phyloP scores from a whole-genome alignment of 2,329 filamentous ascomycete species.

The Escovopsis sp. region DNA sequence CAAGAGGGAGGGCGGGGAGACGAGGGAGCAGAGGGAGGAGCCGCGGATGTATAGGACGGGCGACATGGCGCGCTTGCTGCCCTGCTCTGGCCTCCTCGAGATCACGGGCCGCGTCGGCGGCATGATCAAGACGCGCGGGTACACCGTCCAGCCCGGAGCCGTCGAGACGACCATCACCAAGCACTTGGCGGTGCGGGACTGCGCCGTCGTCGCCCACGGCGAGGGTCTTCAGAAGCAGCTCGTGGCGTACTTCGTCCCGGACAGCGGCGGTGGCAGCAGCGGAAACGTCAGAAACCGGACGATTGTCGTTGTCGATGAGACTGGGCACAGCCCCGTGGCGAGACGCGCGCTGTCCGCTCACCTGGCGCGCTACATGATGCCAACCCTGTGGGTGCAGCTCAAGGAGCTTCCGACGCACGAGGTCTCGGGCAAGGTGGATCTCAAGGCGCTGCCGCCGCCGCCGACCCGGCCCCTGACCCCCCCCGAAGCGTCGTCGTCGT shows the following conservation, averaged over 20 bases:
- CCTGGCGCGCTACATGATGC: slow-evolving; percentile 74
- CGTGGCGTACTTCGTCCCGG: slow-evolving; percentile 60
- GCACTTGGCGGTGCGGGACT: slow-evolving; percentile 54
- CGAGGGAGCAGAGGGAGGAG: slow-evolving; percentile 36
- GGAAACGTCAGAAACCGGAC: slow-evolving; percentile 43
- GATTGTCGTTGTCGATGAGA: slow-evolving; percentile 49
- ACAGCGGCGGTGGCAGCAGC: slow-evolving; percentile 29
- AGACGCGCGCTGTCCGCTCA: slow-evolving; percentile 48
- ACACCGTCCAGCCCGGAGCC: slow-evolving; percentile 62
- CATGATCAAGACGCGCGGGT: slow-evolving; percentile 71
- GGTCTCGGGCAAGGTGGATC: slow-evolving; percentile 65
- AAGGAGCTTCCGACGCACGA: slow-evolving; percentile 57
- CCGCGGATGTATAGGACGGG: slow-evolving; percentile 63
- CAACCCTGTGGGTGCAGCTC: slow-evolving; percentile 60
- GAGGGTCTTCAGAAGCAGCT: slow-evolving; percentile 62
- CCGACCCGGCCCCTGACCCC: slow-evolving; percentile 27
- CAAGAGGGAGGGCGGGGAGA: no score
- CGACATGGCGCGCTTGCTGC: slow-evolving; percentile 51
- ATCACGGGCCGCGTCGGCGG: slow-evolving; percentile 62
- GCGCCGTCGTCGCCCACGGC: slow-evolving; percentile 57
- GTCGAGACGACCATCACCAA: slow-evolving; percentile 59
- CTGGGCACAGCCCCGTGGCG: slow-evolving; percentile 55
- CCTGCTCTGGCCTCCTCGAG: slow-evolving; percentile 48
- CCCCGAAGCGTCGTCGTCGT: slow-evolving; percentile 12
- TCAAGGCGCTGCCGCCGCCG: slow-evolving; percentile 55